phyloP scores from a whole-genome alignment of 2,329 filamentous ascomycete species.

The Thermoascus crustaceus region DNA sequence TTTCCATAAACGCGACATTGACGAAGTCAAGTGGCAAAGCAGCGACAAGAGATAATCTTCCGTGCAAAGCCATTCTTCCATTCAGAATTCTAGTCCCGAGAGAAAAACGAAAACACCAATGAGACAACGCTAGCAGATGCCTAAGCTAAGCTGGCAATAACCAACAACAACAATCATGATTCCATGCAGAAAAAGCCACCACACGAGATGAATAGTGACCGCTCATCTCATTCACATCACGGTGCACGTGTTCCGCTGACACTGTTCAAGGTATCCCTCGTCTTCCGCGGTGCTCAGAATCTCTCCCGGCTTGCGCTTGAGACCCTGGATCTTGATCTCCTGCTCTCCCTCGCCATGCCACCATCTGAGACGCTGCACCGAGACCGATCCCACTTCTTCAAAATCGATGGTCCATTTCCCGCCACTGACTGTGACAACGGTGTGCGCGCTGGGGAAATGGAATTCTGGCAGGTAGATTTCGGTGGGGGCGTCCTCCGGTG shows the following conservation, averaged over 20 bases:
- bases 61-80: too few species aligned
- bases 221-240: constrained; percentile 37
- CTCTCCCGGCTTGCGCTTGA: constrained; percentile 50
- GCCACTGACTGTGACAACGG: constrained; percentile 65
- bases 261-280: constrained; percentile 68
- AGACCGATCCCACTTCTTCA: constrained; percentile 60
- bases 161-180: too few species aligned
- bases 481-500: constrained; percentile 61
- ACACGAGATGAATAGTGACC: too few species aligned
- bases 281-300: constrained; percentile 49
- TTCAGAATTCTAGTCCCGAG: too few species aligned
- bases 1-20: too few species aligned
- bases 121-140: too few species aligned
- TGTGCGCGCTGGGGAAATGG: constrained; percentile 73
- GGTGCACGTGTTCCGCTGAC: constrained; percentile 40
- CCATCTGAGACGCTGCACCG: constrained; percentile 75
- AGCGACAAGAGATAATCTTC: too few species aligned
- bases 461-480: constrained; percentile 82
- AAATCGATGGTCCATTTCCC: constrained; percentile 83
- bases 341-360: constrained; percentile 88
- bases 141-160: too few species aligned
- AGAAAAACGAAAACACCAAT: too few species aligned
- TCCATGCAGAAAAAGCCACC: neutral
- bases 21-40: too few species aligned
- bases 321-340: constrained; percentile 64